Conservation (phyloP, 2,329 filamentous ascomycete species). For the Passalora sequoiae region DNA sequence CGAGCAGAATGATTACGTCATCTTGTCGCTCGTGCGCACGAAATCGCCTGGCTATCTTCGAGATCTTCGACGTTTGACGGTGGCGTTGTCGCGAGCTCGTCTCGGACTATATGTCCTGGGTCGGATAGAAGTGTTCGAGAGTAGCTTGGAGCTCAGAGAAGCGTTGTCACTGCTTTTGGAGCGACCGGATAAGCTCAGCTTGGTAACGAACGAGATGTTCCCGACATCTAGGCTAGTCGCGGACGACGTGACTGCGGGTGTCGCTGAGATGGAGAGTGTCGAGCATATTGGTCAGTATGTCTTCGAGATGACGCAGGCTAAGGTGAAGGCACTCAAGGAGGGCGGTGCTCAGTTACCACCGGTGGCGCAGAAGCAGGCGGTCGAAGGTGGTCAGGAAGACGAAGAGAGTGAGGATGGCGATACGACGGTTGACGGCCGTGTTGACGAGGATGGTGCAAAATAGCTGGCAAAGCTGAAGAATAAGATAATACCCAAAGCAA, state of each 20-base stretch:
- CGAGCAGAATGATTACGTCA: conserved; percentile 97
- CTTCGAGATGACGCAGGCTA: conserved; percentile 84
- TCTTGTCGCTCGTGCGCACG: conserved; percentile 87
- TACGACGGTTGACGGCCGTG: conserved; percentile 28
- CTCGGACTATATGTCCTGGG: conserved; percentile 90
- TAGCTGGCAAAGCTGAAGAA: no score
- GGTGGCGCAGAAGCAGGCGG: conserved; percentile 10
- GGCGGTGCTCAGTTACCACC: conserved; percentile 30
- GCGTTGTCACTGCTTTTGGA: conserved; percentile 80
- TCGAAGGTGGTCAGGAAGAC: conserved; percentile 10
- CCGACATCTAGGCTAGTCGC: conserved; percentile 56
- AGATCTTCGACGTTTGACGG: conserved; percentile 87
- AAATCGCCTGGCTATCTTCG: conserved; percentile 85
- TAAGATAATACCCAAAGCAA: no score
- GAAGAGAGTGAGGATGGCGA: conserved; percentile 31
- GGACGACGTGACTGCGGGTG: conserved; percentile 35
- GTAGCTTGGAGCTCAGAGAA: conserved; percentile 78
- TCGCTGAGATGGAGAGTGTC: conserved; percentile 74
- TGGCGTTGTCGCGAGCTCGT: conserved; percentile 86
- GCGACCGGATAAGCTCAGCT: conserved; percentile 57
- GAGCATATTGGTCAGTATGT: conserved; percentile 96
- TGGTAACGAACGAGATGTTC: conserved; percentile 84
- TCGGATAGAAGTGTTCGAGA: conserved; percentile 79
- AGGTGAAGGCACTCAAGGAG: conserved; percentile 54
- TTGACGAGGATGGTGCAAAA: conserved; percentile 17